These are phyloP conservation scores for Hypoxylon sp. DNA, from an alignment of 2,329 filamentous ascomycete genomes.

Conservation along the genomic window DNA sequence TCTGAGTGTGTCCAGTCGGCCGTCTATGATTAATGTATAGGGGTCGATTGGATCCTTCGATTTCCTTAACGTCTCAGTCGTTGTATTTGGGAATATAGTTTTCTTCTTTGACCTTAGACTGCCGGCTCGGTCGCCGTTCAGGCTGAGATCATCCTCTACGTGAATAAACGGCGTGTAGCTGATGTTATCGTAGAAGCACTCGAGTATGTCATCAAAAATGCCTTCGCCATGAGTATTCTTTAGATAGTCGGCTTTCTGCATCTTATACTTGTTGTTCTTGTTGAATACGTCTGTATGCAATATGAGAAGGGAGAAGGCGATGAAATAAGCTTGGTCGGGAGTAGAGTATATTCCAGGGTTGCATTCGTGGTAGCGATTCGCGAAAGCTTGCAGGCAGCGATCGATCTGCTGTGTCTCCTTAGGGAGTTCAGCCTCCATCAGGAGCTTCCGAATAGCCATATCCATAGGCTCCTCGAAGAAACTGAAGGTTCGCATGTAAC, in stretches of 20 bases:
- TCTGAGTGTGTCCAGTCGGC: slow-evolving; percentile 84
- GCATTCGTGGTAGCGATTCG: slow-evolving; percentile 97
- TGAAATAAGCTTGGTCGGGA: slow-evolving; percentile 97
- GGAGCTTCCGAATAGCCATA: slow-evolving; percentile 94
- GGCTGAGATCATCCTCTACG: slow-evolving; percentile 90
- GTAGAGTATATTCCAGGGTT: slow-evolving; percentile 95
- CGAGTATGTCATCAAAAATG: slow-evolving; percentile 92
- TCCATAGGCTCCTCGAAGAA: slow-evolving; percentile 99
- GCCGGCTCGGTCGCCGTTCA: slow-evolving; percentile 80
- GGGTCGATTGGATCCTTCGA: slow-evolving; percentile 92
- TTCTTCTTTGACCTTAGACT: slow-evolving; percentile 80
- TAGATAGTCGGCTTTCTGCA: slow-evolving; percentile 95
- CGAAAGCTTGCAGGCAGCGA: slow-evolving; percentile 91
- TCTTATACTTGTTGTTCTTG: slow-evolving; percentile 99
- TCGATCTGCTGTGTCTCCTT: slow-evolving; percentile 99
- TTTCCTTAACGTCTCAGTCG: slow-evolving; percentile 74
- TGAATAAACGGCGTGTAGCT: slow-evolving; percentile 98
- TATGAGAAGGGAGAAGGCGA: slow-evolving; percentile 96
- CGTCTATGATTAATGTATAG: slow-evolving; percentile 93
- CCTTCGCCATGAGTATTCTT: slow-evolving; percentile 94
- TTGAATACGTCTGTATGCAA: slow-evolving; percentile 99
- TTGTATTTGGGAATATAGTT: slow-evolving; percentile 76
- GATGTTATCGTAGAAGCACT: slow-evolving; percentile 99
- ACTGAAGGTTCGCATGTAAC: slow-evolving; percentile 94
- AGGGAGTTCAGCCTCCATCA: slow-evolving; percentile 96